Evolutionary conservation across 108 stramenopile species (phyloP).

Genomic region (Aureococcus anophagefferens): DNA sequence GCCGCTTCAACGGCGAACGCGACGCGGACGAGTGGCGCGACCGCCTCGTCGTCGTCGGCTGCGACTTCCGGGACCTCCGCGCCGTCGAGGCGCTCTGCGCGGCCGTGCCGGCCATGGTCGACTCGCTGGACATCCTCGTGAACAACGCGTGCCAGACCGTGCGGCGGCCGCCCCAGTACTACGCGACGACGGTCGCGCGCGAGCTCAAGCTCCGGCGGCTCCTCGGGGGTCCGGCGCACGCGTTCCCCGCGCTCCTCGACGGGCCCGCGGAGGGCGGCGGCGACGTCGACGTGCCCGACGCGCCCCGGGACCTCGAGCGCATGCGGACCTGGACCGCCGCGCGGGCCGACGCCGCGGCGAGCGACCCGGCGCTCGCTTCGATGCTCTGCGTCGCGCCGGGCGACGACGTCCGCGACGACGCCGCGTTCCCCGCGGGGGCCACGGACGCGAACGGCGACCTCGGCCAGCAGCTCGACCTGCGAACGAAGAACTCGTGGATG

Average conservation of each 20-base stretch:
- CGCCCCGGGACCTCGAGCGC: no score
- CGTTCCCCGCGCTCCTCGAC: no score
- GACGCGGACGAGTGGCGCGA: not conserved
- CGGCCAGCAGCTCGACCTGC: slow-evolving; percentile 74
- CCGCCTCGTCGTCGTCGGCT: slow-evolving; percentile 8
- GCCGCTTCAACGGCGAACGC: slow-evolving; percentile 3
- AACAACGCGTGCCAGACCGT: slow-evolving; percentile 89
- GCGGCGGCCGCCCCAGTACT: slow-evolving; percentile 67
- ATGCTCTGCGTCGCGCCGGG: slow-evolving; percentile 62
- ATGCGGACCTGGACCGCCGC: no score
- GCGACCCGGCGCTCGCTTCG: not conserved
- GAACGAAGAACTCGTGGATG: slow-evolving; percentile 70
- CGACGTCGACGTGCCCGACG: no score
- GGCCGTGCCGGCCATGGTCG: not conserved
- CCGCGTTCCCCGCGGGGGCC: slow-evolving; percentile 46
- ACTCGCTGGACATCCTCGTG: slow-evolving; percentile 62
- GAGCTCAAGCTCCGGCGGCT: slow-evolving; percentile 37
- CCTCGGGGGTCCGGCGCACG: not conserved
- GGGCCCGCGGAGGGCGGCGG: not conserved
- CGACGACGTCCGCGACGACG: slow-evolving; percentile 62
- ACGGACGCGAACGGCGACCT: slow-evolving; percentile 57
- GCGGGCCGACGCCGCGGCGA: no score
- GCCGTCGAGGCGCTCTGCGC: slow-evolving; percentile 6
- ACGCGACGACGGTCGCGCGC: slow-evolving; percentile 54
- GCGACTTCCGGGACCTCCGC: slow-evolving; percentile 7